Evolutionary conservation across 2,329 filamentous ascomycete genomes (phyloP).

Genomic region (Penicillium rolfsii): DNA sequence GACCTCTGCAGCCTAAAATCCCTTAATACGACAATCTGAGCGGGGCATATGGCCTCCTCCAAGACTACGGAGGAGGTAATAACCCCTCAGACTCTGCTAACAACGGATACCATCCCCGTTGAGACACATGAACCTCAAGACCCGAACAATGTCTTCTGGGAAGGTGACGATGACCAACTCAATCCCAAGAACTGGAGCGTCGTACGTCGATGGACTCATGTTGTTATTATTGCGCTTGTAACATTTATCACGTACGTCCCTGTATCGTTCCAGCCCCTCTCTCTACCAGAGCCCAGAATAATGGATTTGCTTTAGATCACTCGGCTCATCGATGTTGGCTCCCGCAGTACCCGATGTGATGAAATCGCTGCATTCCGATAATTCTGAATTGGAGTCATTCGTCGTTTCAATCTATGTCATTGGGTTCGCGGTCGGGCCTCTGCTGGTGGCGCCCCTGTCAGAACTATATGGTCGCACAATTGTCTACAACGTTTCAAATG

Average conservation of each 20-base stretch:
- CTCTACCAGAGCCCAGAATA: background rate
- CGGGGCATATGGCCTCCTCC: background rate
- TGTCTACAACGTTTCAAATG: slow-evolving; percentile 60
- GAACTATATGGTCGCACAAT: slow-evolving; percentile 66
- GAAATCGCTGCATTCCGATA: slow-evolving; percentile 1
- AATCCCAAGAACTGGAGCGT: slow-evolving; percentile 2
- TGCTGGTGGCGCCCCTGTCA: slow-evolving; percentile 60
- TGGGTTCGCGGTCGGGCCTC: slow-evolving; percentile 60
- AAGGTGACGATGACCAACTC: background rate
- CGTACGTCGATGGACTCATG: background rate
- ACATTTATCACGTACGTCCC: background rate
- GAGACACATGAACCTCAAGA: background rate
- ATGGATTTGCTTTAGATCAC: background rate
- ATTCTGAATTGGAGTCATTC: slow-evolving; percentile 41
- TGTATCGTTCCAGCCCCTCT: background rate
- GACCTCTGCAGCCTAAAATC: background rate
- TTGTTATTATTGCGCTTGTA: background rate
- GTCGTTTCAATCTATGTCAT: slow-evolving; percentile 63
- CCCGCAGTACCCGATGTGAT: background rate
- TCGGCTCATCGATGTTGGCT: slow-evolving; percentile 1
- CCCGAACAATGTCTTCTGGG: background rate
- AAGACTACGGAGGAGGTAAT: background rate
- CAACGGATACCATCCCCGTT: background rate
- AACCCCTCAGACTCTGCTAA: background rate
- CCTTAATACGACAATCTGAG: background rate